Evolutionary conservation across 2,329 filamentous ascomycete species (phyloP), one percentile per base, ranked within the genome.

Genomic region (Monosporascus sp.): DNA sequence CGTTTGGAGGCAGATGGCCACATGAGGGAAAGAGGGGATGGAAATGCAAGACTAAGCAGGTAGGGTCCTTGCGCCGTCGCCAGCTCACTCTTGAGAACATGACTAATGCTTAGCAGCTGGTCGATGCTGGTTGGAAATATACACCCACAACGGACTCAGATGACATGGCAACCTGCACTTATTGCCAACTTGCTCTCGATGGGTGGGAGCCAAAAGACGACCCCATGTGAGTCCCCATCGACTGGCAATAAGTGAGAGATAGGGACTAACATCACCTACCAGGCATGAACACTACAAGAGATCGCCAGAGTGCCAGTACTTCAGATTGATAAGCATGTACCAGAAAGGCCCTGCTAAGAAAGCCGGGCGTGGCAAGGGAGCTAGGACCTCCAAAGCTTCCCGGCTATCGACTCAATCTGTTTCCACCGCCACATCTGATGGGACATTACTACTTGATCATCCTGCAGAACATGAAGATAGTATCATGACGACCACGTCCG

Each of bases 161-260:
- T 59, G 94, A 99, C 69, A 89, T 93, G 74, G 89, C 90, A 9
- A 94, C 88, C 11, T 99, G 94, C 68, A 81, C 89, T 28, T 97
- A 97, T 72, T 99, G 94, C 74, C 84, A 88, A 53, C 74, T 97
- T 17, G 91, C 88, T 11, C 80, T 99, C 11, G 93, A 97, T 69
- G 91, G 91, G 7, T 99, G 95, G 94, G 94, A 97, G 67, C 87
- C 88, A 1, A 86, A 87, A 55, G 94, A 99, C 69, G 90, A 96
- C 67, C 94, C 94, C 56, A 82, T 88, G 85, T 91, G 70, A 72
- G 87, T 72, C 55, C 26, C 40, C 9, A 5, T 20, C 4, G 20
- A 37, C 28, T 43, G 11, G 20, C n/a, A 15, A 28, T 7, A 14
- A 31, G 22, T 46, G 3, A 48, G 3, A 17, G 37, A 14, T 37